Evolutionary conservation across 2,329 filamentous ascomycete genomes (phyloP).

Genomic region (Epichloe aotearoae): DNA sequence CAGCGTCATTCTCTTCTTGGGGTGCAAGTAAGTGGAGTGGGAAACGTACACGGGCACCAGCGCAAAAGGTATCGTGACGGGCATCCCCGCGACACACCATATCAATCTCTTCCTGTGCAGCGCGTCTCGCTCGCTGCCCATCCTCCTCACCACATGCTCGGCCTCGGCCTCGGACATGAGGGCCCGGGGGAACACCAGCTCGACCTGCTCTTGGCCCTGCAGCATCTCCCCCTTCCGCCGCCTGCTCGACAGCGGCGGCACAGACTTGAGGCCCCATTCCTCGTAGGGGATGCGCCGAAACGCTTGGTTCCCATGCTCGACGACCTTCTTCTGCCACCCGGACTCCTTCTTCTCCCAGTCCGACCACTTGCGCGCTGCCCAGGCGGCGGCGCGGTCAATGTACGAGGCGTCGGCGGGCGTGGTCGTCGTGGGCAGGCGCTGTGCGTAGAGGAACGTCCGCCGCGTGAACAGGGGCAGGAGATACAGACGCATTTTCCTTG

Average conservation of each 20-base stretch:
- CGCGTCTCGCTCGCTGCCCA: constrained; percentile 69
- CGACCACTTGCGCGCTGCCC: constrained; percentile 67
- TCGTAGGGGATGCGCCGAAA: constrained; percentile 85
- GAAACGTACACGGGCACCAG: constrained; percentile 67
- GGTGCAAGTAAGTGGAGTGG: not conserved
- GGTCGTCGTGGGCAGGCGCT: constrained; percentile 50
- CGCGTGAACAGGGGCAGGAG: constrained; percentile 86
- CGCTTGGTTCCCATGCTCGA: constrained; percentile 72
- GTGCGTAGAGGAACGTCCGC: constrained; percentile 84
- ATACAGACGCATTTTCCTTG: constrained; percentile 70
- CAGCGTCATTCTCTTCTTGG: not conserved
- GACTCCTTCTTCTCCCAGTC: constrained; percentile 73
- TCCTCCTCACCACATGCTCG: constrained; percentile 46
- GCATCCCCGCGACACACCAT: constrained; percentile 73
- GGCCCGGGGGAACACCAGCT: constrained; percentile 67
- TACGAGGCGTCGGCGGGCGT: constrained; percentile 34
- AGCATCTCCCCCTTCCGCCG: constrained; percentile 50
- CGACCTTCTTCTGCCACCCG: constrained; percentile 81
- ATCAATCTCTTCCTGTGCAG: constrained; percentile 66
- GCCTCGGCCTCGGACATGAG: constrained; percentile 54
- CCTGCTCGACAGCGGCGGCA: constrained; percentile 65
- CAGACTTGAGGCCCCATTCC: constrained; percentile 95
- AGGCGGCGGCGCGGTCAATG: constrained; percentile 56
- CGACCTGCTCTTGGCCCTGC: constrained; percentile 48
- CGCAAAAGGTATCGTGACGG: constrained; percentile 66